Conservation (phyloP, 2,329 filamentous ascomycete species). For the Nothophaeocryptopus gaeumannii region DNA sequence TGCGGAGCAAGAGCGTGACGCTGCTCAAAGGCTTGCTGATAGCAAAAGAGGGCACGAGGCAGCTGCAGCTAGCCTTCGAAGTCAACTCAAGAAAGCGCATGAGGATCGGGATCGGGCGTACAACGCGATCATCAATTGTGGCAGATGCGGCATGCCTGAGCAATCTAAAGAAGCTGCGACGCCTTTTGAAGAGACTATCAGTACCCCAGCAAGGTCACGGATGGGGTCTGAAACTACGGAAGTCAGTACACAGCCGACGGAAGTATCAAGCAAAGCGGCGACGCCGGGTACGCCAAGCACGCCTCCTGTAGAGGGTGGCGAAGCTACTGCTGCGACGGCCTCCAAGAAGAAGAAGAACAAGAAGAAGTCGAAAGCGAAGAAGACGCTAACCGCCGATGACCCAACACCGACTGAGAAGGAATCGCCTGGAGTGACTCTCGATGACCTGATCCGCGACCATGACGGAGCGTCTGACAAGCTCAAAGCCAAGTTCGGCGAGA, state of each 20-base stretch:
- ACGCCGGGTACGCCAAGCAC: constrained; percentile 19
- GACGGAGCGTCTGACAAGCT: constrained; percentile 15
- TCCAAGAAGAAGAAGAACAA: constrained; percentile 75
- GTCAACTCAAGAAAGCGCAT: constrained; percentile 31
- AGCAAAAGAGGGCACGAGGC: constrained; percentile 31
- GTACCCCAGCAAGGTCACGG: constrained; percentile 19
- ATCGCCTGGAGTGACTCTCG: constrained; percentile 16
- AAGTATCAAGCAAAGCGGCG: constrained; percentile 22
- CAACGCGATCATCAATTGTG: constrained; percentile 36
- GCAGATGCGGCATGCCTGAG: constrained; percentile 28
- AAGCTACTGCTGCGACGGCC: constrained; percentile 33
- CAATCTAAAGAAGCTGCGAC: constrained; percentile 15
- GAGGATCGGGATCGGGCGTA: constrained; percentile 36
- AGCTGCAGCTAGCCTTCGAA: constrained; percentile 27
- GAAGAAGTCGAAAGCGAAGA: constrained; percentile 75
- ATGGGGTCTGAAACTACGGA: constrained; percentile 28
- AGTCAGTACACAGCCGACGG: constrained; percentile 26
- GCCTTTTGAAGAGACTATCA: constrained; percentile 18
- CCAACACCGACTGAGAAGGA: constrained; percentile 39
- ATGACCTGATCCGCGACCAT: constrained; percentile 21
- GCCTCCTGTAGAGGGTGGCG: constrained; percentile 20
- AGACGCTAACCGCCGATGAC: constrained; percentile 47
- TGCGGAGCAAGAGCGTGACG: constrained; percentile 29
- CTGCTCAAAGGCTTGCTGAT: constrained; percentile 23
- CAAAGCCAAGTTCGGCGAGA: constrained; percentile 20